phyloP scores from a whole-genome alignment of 169 alveolate species.

The Cryptosporidium felis region DNA sequence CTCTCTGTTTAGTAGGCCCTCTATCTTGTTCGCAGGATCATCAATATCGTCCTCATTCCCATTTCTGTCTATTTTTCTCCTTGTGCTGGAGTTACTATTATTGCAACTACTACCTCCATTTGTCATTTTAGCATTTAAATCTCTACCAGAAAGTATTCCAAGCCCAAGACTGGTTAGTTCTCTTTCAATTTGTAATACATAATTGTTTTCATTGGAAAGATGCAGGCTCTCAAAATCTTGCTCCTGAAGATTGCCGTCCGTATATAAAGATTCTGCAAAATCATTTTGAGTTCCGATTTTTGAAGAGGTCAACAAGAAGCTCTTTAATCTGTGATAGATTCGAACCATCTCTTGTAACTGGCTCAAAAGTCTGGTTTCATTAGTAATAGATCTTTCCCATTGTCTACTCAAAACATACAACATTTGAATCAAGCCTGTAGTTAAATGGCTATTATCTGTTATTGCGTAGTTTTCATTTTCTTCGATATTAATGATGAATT shows the following conservation, averaged over 20 bases:
- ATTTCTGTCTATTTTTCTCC: not conserved
- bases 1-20: slow-evolving; percentile 24
- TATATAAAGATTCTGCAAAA: too few relatives aligned
- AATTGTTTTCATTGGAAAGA: slow-evolving; percentile 25
- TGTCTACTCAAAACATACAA: slow-evolving; percentile 25
- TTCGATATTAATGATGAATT: not conserved
- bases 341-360: slow-evolving; percentile 63
- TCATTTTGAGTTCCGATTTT: not conserved
- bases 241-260: too few relatives aligned
- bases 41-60: not conserved
- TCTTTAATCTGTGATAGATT: slow-evolving; percentile 51
- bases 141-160: slow-evolving; percentile 61
- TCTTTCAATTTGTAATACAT: slow-evolving; percentile 10
- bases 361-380: not conserved
- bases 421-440: slow-evolving; percentile 28
- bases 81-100: not conserved
- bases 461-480: not conserved
- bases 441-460: not conserved
- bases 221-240: slow-evolving; percentile 10
- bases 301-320: not conserved
- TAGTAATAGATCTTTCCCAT: slow-evolving; percentile 42
- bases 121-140: too few relatives aligned
- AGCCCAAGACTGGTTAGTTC: slow-evolving; percentile 67
- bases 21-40: too few relatives aligned
- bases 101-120: not conserved